Evolutionary conservation across 768 basidiomycete species (phyloP), one percentile per base, ranked within the genome.

Genomic region (Naematelia encephala): DNA sequence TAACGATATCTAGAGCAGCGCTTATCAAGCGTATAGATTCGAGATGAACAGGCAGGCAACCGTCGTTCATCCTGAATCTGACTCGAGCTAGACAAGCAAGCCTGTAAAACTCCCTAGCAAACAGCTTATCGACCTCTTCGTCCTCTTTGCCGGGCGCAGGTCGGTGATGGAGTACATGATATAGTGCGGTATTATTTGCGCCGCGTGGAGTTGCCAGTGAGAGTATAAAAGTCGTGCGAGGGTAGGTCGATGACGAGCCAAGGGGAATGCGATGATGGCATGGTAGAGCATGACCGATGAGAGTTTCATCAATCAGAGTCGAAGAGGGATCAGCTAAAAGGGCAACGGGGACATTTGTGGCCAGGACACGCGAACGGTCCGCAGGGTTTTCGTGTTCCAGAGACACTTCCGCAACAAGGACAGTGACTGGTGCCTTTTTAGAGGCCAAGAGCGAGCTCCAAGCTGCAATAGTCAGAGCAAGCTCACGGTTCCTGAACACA

Each of bases 251-350:
- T 8, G 19, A 47, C 19, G 48, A 10, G 47, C 10, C 13, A 13
- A 14, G 10, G 11, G 56, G 60, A 14, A 54, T 4, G n/a, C 59
- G 59, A 19, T 56, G 49, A 19, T 46, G 21, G 5, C 10, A 57
- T 13, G 54, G 45, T 3, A 45, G 13, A 2, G 53, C 29, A 13
- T 57, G 51, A 1, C 44, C 59, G 12, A 46, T 16, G 14, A 68
- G 55, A 8, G 64, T 52, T 22, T 67, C 56, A 51, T 70, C 67
- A 29, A 66, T 56, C 19, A 73, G 58, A 3, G 51, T 19, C 2
- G 69, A 49, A 3, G 54, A 25, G 2, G 63, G 58, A 54, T 73
- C 71, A 30, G 51, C 61, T 11, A 68, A 22, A 0, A 63, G 34
- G 5, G 66, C 52, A 12, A 49, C 30, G 2, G 64, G 52, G 13